Evolutionary conservation across 257 asterid genomes (phyloP).

Genomic region (Fraxinus quadrangulata): DNA sequence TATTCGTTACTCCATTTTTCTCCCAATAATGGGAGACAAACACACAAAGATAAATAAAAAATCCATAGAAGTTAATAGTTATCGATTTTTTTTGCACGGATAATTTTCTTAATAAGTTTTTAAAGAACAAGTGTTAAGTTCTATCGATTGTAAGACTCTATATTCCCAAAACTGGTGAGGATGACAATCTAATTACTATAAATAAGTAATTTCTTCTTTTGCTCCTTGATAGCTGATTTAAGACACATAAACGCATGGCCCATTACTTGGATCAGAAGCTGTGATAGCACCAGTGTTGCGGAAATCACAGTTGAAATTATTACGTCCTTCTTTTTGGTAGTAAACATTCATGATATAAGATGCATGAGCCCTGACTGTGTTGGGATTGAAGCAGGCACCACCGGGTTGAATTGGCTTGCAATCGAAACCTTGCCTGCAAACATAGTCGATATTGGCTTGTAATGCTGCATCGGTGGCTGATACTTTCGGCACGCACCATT

Average conservation of each 20-base stretch:
- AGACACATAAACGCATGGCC: not conserved
- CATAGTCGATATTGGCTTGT: conserved; percentile 63
- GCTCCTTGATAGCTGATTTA: not conserved
- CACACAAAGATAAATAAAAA: no score
- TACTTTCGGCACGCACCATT: conserved; percentile 69
- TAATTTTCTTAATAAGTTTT: not conserved
- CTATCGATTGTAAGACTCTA: not conserved
- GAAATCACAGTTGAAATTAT: conserved; percentile 62
- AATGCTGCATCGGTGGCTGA: conserved; percentile 41
- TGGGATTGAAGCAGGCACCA: conserved; percentile 68
- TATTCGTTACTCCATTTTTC: no score
- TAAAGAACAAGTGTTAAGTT: not conserved
- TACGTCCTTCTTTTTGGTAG: conserved; percentile 60
- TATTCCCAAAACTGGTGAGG: not conserved
- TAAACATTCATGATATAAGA: conserved; percentile 62
- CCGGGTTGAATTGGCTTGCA: conserved; percentile 59
- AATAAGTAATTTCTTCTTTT: not conserved
- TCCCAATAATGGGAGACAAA: no score
- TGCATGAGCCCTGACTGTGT: conserved; percentile 59
- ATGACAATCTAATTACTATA: not conserved
- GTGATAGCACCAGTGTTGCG: conserved; percentile 44
- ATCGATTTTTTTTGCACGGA: no score
- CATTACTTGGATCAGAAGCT: conserved; percentile 58
- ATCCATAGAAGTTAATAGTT: not conserved
- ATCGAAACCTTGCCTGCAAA: conserved; percentile 57